Evolutionary conservation across 1,284 basidiomycete genomes (phyloP), one percentile per base, ranked within the genome.

Genomic region (Dichomitus squalens): DNA sequence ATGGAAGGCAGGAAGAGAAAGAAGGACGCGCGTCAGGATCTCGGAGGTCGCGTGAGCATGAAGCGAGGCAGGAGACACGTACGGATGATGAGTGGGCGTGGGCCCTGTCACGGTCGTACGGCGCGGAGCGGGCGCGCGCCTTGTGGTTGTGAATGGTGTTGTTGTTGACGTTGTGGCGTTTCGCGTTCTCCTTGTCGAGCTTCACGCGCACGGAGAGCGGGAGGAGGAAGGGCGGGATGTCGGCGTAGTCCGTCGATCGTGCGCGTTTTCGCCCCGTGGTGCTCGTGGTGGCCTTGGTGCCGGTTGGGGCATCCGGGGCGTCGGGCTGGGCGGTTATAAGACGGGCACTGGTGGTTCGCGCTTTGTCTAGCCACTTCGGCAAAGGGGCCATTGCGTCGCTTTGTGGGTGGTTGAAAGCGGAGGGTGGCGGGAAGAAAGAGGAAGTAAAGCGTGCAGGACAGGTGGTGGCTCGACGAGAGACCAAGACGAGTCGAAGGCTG

Each of bases 141-240:
- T 52, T 52, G 34, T 46, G 48, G n/a, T n/a, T n/a, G n/a, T n/a
- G n/a, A n/a, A n/a, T n/a, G n/a, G n/a, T n/a, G 6, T 34, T 18
- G 29, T 5, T 31, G 11, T 5, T 5, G 29, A 31, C 11, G 29
- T 31, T 31, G 29, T 11, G 29, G 29, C 29, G 29, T 20, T 47
- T 47, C 9, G 44, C n/a, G 29, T 29, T 27, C 20, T 44, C 47
- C 29, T 58, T 53, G 33, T 50, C 39, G 18, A 57, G 56, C 52
- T 58, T 50, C 16, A 58, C 53, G 33, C 61, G 58, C 31, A 63
- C 31, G 44, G 54, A 54, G 29, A 63, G 59, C 14, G 61, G 61
- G 20, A 63, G 44, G 21, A 63, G 58, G 44, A 58, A 63, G 47
- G 54, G 49, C 46, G 61, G 61, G 52, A 63, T 53, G 52, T 63